These are phyloP conservation scores for Chondrostereum purpureum DNA, from an alignment of 1,284 basidiomycete genomes.

Conservation along the genomic window DNA sequence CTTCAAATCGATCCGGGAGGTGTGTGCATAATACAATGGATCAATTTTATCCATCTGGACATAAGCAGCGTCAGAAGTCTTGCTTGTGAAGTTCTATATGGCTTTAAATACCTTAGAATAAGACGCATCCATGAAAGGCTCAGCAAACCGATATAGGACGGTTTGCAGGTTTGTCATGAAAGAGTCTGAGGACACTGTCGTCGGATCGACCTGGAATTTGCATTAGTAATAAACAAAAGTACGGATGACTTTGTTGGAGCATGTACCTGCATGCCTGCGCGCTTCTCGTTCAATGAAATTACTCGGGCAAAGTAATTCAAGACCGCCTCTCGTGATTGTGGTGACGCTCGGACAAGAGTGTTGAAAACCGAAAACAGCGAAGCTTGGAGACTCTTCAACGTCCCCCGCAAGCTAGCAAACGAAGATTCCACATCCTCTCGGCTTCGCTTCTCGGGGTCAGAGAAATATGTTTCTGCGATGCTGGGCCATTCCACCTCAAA, in stretches of 20 bases:
- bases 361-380: constrained; percentile 90
- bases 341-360: constrained; percentile 76
- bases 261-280: constrained; percentile 82
- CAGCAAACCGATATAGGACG: constrained; percentile 82
- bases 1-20: constrained; percentile 63
- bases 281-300: constrained; percentile 74
- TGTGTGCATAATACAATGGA: constrained; percentile 70
- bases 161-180: constrained; percentile 91
- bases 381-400: constrained; percentile 78
- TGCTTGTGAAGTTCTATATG: too few species aligned
- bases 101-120: constrained; percentile 79
- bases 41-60: constrained; percentile 88
- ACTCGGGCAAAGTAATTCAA: constrained; percentile 69
- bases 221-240: neutral
- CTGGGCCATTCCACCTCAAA: constrained; percentile 83
- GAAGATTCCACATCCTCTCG: constrained; percentile 78
- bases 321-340: constrained; percentile 47
- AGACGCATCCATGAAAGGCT: constrained; percentile 92
- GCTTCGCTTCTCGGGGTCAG: constrained; percentile 73
- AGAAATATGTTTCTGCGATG: constrained; percentile 77
- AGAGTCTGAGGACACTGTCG: constrained; percentile 84
- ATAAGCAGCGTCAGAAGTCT: too few species aligned
- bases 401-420: constrained; percentile 75
- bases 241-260: neutral
- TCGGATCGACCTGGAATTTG: constrained; percentile 62